phyloP scores from a whole-genome alignment of 1,284 basidiomycete species.

The Ustilago vetiveriae region DNA sequence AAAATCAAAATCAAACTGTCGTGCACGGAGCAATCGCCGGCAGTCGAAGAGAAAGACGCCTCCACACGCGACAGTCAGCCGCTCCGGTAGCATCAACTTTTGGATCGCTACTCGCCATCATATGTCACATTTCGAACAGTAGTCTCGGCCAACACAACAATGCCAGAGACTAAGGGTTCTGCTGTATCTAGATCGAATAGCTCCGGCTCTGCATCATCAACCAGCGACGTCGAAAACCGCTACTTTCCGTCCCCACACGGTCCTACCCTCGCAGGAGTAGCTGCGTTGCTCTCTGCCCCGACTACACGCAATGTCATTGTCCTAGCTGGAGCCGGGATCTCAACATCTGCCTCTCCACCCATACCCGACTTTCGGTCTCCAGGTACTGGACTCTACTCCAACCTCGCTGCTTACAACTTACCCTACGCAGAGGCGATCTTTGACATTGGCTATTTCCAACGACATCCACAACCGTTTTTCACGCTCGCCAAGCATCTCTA shows the following conservation, averaged over 20 bases:
- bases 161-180: slow-evolving; percentile 3
- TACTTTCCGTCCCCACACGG: slow-evolving; percentile 38
- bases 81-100: too few species aligned
- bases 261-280: slow-evolving; percentile 38
- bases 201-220: neutral
- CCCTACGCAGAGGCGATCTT: slow-evolving; percentile 73
- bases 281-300: slow-evolving; percentile 25
- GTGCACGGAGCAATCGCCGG: too few species aligned
- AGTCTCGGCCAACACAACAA: too few species aligned
- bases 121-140: too few species aligned
- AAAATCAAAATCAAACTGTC: too few species aligned
- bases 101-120: neutral
- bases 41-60: too few species aligned
- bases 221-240: neutral
- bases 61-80: too few species aligned
- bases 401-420: slow-evolving; percentile 70
- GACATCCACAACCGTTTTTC: slow-evolving; percentile 67
- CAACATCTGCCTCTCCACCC: slow-evolving; percentile 69
- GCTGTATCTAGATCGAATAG: neutral
- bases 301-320: slow-evolving; percentile 68
- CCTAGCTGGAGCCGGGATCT: slow-evolving; percentile 71
- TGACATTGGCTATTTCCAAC: slow-evolving; percentile 69
- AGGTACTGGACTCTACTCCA: slow-evolving; percentile 71
- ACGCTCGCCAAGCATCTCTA: slow-evolving; percentile 79
- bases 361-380: slow-evolving; percentile 70